These are phyloP conservation scores for Lasiosphaeria miniovina DNA, from an alignment of 495 filamentous ascomycete species.

Conservation along the genomic window DNA sequence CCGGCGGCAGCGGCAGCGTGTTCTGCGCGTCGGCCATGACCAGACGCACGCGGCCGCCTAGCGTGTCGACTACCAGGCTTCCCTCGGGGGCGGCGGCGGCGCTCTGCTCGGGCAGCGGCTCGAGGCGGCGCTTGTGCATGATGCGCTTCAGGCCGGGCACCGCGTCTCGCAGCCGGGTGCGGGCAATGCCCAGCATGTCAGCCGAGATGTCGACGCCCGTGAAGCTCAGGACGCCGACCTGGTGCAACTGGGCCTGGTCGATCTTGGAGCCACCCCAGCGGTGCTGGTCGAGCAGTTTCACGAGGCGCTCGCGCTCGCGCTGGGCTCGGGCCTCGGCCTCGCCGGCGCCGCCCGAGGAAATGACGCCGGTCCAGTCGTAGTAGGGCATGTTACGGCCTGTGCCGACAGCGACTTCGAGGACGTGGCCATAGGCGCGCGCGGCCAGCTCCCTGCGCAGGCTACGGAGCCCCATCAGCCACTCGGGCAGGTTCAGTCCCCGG, in stretches of 20 bases:
- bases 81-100: constrained; percentile 16
- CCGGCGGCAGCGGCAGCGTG: constrained; percentile 24
- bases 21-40: constrained; percentile 39
- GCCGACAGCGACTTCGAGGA: constrained; percentile 84
- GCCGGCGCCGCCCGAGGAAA: constrained; percentile 5
- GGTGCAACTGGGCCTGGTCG: constrained; percentile 5
- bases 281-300: constrained; percentile 8
- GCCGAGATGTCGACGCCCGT: constrained; percentile 47
- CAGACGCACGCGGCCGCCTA: constrained; percentile 34
- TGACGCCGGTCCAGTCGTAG: constrained; percentile 54
- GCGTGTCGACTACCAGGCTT: constrained; percentile 30
- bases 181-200: constrained; percentile 43
- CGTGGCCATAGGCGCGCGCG: constrained; percentile 65
- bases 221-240: constrained; percentile 32
- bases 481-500: constrained; percentile 50
- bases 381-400: constrained; percentile 84
- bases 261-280: constrained; percentile 4
- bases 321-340: constrained; percentile 12
- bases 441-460: constrained; percentile 60
- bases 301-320: constrained; percentile 13
- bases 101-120: constrained; percentile 17
- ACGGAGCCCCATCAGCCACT: constrained; percentile 63
- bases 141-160: constrained; percentile 32
- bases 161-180: constrained; percentile 32
- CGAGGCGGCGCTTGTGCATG: constrained; percentile 27